Conservation (phyloP, 805 yeast species). For the Teunomyces aglyptinius region DNA sequence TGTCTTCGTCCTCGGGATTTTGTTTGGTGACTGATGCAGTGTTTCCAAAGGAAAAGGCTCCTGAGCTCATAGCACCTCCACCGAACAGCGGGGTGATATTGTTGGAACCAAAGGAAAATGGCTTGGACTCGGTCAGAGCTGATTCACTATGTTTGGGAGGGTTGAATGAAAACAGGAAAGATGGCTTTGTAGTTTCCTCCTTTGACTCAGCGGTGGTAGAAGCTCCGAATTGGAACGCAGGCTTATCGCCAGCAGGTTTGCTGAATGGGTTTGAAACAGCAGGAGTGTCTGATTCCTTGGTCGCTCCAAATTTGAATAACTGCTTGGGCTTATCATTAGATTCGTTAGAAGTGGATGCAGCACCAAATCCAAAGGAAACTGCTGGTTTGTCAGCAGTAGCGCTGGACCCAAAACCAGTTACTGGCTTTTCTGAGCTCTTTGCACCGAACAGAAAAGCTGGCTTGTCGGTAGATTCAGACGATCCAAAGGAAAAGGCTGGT, state of each 20-base stretch:
- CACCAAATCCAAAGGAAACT: slow-evolving; percentile 6
- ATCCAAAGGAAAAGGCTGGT: slow-evolving; percentile 13
- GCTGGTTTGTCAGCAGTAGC: slow-evolving; percentile 9
- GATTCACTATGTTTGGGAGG: slow-evolving; percentile 9
- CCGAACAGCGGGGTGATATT: neutral
- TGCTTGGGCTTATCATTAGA: slow-evolving; percentile 1
- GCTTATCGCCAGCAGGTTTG: slow-evolving; percentile 5
- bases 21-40: slow-evolving; percentile 17
- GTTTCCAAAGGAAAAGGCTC: slow-evolving; percentile 11
- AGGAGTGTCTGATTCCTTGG: neutral
- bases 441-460: slow-evolving; percentile 10
- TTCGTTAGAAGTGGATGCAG: slow-evolving; percentile 1
- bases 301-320: neutral
- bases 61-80: slow-evolving; percentile 5
- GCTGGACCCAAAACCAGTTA: neutral
- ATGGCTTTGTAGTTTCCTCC: slow-evolving; percentile 7
- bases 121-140: slow-evolving; percentile 7
- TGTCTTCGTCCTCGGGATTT: slow-evolving; percentile 24
- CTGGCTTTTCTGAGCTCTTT: slow-evolving; percentile 6
- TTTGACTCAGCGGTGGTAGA: neutral
- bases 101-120: slow-evolving; percentile 14
- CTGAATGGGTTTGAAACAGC: neutral
- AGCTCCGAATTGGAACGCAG: slow-evolving; percentile 6
- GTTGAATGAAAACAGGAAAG: slow-evolving; percentile 10
- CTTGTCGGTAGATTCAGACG: slow-evolving; percentile 1